Percentiles rank a stretch among this genome's conserved stretches.
These are phyloP conservation scores for Eleusine coracana DNA, from an alignment of 176 grass and related monocot genomes.

Conservation along the genomic window DNA sequence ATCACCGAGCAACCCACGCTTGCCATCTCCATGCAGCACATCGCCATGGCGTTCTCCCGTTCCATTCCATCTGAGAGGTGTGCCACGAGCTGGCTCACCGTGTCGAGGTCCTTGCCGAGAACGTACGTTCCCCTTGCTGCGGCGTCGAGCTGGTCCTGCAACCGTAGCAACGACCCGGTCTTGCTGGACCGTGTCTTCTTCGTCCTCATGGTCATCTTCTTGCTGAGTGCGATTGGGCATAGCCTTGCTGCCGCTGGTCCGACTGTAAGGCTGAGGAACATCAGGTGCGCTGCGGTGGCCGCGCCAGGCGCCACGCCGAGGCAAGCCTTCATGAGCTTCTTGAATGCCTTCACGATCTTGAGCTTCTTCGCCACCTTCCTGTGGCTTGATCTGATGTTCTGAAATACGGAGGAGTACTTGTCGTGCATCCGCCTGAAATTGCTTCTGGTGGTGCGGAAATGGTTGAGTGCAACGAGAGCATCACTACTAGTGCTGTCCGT, in stretches of 20 bases:
- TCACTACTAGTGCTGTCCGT: background rate
- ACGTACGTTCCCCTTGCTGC: conserved; percentile 58
- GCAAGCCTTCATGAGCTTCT: conserved; percentile 22
- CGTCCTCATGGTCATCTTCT: background rate
- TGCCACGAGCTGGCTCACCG: conserved; percentile 43
- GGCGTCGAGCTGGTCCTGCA: conserved; percentile 49
- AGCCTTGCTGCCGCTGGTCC: conserved; percentile 37
- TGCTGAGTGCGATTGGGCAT: conserved; percentile 23
- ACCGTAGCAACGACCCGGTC: background rate
- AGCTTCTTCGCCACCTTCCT: conserved; percentile 45
- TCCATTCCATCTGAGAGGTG: conserved; percentile 49
- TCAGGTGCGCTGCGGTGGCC: conserved; percentile 3
- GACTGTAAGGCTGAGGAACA: conserved; percentile 34
- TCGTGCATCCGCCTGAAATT: conserved; percentile 50
- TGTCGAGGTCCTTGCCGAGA: conserved; percentile 50
- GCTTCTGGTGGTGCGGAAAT: conserved; percentile 34
- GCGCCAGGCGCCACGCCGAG: conserved; percentile 7
- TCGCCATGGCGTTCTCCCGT: conserved; percentile 48
- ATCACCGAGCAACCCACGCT: conserved; percentile 20
- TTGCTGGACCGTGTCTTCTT: background rate
- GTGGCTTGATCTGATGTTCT: conserved; percentile 32
- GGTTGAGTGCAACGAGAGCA: conserved; percentile 27
- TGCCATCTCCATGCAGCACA: conserved; percentile 27
- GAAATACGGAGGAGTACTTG: conserved; percentile 39
- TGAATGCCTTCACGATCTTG: conserved; percentile 12